Conservation (phyloP, 768 basidiomycete species). For the Termitomyces sp. region DNA sequence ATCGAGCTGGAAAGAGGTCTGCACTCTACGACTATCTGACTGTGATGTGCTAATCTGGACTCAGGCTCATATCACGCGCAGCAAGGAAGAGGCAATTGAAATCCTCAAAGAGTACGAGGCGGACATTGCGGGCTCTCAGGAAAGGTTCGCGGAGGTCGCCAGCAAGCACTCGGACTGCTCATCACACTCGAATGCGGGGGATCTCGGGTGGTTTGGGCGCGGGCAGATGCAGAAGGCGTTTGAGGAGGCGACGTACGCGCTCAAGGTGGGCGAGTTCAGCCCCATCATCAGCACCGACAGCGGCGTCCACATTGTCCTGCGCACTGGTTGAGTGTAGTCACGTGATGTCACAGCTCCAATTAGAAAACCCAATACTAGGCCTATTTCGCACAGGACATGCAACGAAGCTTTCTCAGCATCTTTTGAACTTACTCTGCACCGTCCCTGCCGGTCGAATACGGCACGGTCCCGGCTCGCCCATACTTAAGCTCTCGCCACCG, state of each 20-base stretch:
- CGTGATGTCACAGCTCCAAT: not conserved
- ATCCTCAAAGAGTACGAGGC: slow-evolving; percentile 62
- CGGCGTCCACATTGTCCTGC: slow-evolving; percentile 90
- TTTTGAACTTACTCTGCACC: not conserved
- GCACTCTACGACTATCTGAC: slow-evolving; percentile 15
- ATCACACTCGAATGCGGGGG: slow-evolving; percentile 75
- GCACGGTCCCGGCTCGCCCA: not conserved
- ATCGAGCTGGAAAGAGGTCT: slow-evolving; percentile 81
- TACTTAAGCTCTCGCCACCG: not conserved
- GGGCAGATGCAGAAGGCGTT: slow-evolving; percentile 98
- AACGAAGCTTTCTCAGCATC: not conserved
- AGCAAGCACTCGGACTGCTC: slow-evolving; percentile 81
- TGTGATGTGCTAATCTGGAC: not conserved
- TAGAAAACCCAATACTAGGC: not conserved
- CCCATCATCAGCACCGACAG: slow-evolving; percentile 85
- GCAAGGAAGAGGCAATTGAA: slow-evolving; percentile 85
- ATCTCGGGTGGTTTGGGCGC: slow-evolving; percentile 80
- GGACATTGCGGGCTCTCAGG: slow-evolving; percentile 49
- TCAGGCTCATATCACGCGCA: slow-evolving; percentile 70
- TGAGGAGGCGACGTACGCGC: slow-evolving; percentile 78
- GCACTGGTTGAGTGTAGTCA: slow-evolving; percentile 54
- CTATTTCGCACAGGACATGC: too few species aligned
- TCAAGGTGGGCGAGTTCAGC: slow-evolving; percentile 73
- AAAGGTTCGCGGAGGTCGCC: slow-evolving; percentile 78
- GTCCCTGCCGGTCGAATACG: too few species aligned